Base-by-base conservation (phyloP, 352 stramenopile species). In the Thraustochytrium sp. region DNA sequence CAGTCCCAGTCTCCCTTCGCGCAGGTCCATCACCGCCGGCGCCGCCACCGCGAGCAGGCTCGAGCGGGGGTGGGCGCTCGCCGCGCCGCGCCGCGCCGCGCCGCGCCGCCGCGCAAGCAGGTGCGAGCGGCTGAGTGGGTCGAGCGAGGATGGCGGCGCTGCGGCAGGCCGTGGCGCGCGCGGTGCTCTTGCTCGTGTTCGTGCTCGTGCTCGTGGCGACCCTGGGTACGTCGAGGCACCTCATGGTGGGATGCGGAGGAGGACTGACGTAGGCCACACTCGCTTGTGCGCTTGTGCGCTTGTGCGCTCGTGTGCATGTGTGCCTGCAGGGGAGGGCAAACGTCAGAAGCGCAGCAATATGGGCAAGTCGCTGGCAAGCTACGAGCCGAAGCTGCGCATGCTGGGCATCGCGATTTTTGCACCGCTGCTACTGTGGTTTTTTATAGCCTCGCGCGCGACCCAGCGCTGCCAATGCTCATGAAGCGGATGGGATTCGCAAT, bases 401-500 rank as follows among this genome's bases (percentile, higher is more conserved):
- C 68, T 80, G 1, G 31, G 18, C 8, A 64, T 80, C 16, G 68
- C 34, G 23, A 80, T 80, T 31, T 80, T 80, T 46, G 68, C 68
- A 31, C 68, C 68, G 8, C n/a, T 64, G 1, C 8, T 80, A 8
- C 5, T 80, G 2, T 80, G 68, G 68, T 80, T 80, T 26, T 80
- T 3, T 61, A 55, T 44, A 80, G 68, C n/a, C 26, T 80, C 13
- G 68, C 68, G 18, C 31, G 48, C 11, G 68, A 80, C 26, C 68
- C 68, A 11, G 68, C 68, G 29, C 38, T 80, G 48, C 68, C 68
- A 16, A 31, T 11, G 34, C 18, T 80, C 46, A 80, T 80, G 31
- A 80, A 80, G 68, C 46, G 68, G 21, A 34, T 44, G 18, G 68
- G 68, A 0, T 44, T 80, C 53, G 48, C 40, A 11, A 53, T 80